These are phyloP conservation scores for Fusarium tuaranense DNA, from an alignment of 2,329 filamentous ascomycete species.

Conservation along the genomic window DNA sequence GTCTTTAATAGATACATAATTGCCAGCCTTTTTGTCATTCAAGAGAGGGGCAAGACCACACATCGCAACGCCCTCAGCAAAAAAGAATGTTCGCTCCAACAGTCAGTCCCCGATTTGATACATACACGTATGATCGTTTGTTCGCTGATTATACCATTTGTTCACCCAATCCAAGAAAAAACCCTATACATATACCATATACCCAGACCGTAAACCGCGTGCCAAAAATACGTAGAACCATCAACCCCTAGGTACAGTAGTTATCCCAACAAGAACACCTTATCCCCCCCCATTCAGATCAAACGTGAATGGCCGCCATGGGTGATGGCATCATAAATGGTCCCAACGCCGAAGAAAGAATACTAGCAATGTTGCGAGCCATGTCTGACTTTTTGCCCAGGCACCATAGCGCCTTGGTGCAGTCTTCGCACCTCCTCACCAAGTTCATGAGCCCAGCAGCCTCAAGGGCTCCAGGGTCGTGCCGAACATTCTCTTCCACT, in stretches of 20 bases:
- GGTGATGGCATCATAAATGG: conserved; percentile 41
- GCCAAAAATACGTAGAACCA: conserved; percentile 8
- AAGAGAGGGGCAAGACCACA: not conserved
- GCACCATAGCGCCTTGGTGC: conserved; percentile 65
- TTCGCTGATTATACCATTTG: conserved; percentile 20
- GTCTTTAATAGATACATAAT: not conserved
- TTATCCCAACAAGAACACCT: conserved; percentile 20
- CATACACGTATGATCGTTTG: conserved; percentile 7
- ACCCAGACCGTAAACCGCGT: conserved; percentile 7
- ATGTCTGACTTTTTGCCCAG: conserved; percentile 68
- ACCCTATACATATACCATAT: not conserved
- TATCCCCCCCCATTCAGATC: conserved; percentile 24
- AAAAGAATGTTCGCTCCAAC: conserved; percentile 24
- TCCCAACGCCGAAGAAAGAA: conserved; percentile 40
- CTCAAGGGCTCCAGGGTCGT: conserved; percentile 41
- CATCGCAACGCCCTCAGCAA: not conserved
- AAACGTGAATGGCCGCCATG: conserved; percentile 28
- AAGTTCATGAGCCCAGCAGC: conserved; percentile 40
- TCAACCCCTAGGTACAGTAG: not conserved
- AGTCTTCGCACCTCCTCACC: conserved; percentile 57
- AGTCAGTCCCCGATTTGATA: conserved; percentile 12
- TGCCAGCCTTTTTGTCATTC: not conserved
- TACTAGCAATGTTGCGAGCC: conserved; percentile 45
- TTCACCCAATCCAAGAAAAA: not conserved
- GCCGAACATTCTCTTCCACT: conserved; percentile 43